These are phyloP conservation scores for Exophiala calicioides DNA, from an alignment of 2,329 filamentous ascomycete species.

Conservation along the genomic window DNA sequence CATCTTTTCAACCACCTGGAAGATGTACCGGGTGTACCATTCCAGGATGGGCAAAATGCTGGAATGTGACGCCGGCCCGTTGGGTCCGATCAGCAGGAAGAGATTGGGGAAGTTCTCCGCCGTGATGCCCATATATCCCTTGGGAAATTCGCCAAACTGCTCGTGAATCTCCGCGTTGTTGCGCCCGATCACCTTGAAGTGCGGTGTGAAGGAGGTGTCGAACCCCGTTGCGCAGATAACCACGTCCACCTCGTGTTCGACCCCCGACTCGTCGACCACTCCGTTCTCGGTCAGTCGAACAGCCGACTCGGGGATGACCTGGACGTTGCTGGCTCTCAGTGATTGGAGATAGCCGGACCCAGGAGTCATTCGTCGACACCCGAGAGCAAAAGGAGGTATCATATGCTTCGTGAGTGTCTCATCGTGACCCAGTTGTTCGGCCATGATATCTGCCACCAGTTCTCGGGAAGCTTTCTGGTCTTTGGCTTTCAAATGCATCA, in stretches of 20 bases:
- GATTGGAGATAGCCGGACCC: slow-evolving; percentile 47
- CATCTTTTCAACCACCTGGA: slow-evolving; percentile 34
- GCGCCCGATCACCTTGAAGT: slow-evolving; percentile 38
- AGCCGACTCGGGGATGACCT: slow-evolving; percentile 42
- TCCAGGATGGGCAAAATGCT: slow-evolving; percentile 34
- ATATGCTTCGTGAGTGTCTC: slow-evolving; percentile 45
- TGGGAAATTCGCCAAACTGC: slow-evolving; percentile 29
- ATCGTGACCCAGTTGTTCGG: slow-evolving; percentile 35
- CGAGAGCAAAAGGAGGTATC: slow-evolving; percentile 48
- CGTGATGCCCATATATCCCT: slow-evolving; percentile 25
- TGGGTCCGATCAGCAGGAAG: slow-evolving; percentile 34
- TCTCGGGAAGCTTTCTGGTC: slow-evolving; percentile 37
- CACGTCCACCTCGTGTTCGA: slow-evolving; percentile 37
- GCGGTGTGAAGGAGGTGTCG: slow-evolving; percentile 39
- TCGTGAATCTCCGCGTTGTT: slow-evolving; percentile 31
- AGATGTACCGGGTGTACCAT: slow-evolving; percentile 30
- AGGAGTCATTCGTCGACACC: slow-evolving; percentile 47
- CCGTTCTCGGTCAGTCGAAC: slow-evolving; percentile 41
- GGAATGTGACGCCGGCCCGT: slow-evolving; percentile 33
- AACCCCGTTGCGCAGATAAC: slow-evolving; percentile 44
- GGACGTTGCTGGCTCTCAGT: slow-evolving; percentile 43
- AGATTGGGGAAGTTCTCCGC: slow-evolving; percentile 34
- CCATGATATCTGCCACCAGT: slow-evolving; percentile 28
- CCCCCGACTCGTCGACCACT: slow-evolving; percentile 43
- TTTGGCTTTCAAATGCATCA: slow-evolving; percentile 26